Base-by-base conservation (phyloP, 495 filamentous ascomycete genomes). In the Halenospora varia region DNA sequence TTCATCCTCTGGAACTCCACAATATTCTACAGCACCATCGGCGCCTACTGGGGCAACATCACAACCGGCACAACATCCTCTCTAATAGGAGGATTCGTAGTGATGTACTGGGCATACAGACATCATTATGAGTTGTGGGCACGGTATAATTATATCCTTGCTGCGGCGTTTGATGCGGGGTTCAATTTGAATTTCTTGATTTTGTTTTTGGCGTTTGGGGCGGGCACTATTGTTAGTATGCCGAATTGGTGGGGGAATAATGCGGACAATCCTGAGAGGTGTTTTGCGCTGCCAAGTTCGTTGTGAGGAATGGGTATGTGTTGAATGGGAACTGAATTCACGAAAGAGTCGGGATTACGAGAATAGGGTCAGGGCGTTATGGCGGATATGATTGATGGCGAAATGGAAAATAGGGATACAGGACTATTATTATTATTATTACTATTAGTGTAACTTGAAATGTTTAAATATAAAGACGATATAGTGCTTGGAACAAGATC, bases 231-330 rank as follows among this genome's bases (percentile, higher is more conserved):
- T 42, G 67, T 82, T 9, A 70, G 66, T 24, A 82, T 82, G 80
- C 77, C 79, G 25, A 66, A 77, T 47, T 83, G 80, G 81, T 84
- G 80, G 78, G 80, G 79, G 2, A 82, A 84, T 49, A 66, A 70
- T 26, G 61, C 65, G 10, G 54, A 49, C 1, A 72, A 60, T 42
- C 66, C 69, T 24, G 71, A 74, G 63, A 69, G 69, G 53, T 74
- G 71, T 53, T 74, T 70, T 57, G 63, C 67, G 1, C 41, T 74
- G 39, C 50, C 56, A 10, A 47, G 18, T 24, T 4, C 8, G 8
- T 25, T 24, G 18, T n/a, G 42, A 15, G 42, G 42, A n/a, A 45
- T 4, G 6, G 8, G 11, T 8, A 45, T 8, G 8, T 45, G 11
- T 45, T 4, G 42, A n/a, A 8, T 45, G 42, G 42, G 42, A 45